Percentiles rank a stretch among this genome's conserved stretches.
Evolutionary conservation across 176 grass and related monocot species (phyloP).

Genomic region (Pontederia paniculata): DNA sequence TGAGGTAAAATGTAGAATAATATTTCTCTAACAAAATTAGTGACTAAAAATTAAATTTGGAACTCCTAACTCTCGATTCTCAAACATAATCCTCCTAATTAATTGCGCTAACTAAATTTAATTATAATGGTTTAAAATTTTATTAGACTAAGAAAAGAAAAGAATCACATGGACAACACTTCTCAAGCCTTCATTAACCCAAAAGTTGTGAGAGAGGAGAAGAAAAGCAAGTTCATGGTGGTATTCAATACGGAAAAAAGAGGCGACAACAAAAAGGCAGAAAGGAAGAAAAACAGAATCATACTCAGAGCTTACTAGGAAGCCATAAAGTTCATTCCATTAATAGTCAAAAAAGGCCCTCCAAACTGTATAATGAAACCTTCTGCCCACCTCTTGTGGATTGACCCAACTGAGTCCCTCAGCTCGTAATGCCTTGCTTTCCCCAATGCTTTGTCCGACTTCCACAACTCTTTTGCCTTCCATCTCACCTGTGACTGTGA

Average conservation of each 20-base stretch:
- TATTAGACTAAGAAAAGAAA: too few species aligned
- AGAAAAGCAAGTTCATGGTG: neutral
- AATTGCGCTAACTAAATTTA: too few species aligned
- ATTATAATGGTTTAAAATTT: too few species aligned
- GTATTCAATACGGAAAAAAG: neutral
- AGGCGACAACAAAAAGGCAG: neutral
- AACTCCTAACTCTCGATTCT: too few species aligned
- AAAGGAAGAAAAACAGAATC: constrained; percentile 2
- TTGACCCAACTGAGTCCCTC: neutral
- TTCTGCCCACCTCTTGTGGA: neutral
- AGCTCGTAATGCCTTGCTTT: neutral
- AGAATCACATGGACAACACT: neutral
- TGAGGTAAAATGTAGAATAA: too few species aligned
- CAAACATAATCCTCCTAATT: too few species aligned
- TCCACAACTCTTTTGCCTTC: neutral
- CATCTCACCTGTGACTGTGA: constrained; percentile 3
- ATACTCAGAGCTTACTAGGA: constrained; percentile 32
- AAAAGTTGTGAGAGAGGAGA: neutral
- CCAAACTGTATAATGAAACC: neutral
- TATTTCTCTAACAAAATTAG: too few species aligned
- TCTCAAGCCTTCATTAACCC: neutral
- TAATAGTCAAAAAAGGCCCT: neutral
- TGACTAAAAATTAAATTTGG: too few species aligned
- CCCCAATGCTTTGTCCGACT: neutral
- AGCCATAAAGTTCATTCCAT: constrained; percentile 23